Evolutionary conservation across 2,329 filamentous ascomycete species (phyloP), one percentile per base, ranked within the genome.

Genomic region (Sclerotiophoma versabilis): DNA sequence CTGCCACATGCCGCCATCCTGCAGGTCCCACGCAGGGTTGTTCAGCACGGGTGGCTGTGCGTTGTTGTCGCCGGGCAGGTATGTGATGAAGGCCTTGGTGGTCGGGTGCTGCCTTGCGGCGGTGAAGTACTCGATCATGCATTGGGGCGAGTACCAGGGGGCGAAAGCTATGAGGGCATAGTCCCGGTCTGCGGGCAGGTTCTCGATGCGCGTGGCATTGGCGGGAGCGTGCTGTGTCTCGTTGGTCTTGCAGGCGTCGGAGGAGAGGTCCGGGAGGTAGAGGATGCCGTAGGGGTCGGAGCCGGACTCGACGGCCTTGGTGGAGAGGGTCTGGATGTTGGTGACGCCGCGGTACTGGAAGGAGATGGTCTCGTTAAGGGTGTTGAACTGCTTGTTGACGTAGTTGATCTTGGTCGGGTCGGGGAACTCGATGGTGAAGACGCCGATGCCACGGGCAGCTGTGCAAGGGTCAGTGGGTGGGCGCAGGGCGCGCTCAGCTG

Each of bases 91-190:
- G 17, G 77, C 83, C 34, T 85, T 82, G 11, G 53, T 56, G 9
- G 88, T 80, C 2, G 63, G 45, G 20, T 84, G 82, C 61, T 87
- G 84, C n/a, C 84, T 83, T 17, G 83, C 83, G 11, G 80, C 77
- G 15, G 81, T 76, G 39, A 98, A 81, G 71, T 92, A 96, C 37
- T 88, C 83, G 49, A 82, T 76, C 11, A 91, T 89, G 71, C 93
- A 99, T 22, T 85, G 78, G 7, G 82, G 78, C 58, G 83, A 89
- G 64, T 92, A 86, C 93, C 93, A 98, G 23, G 93, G 93, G 20
- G 91, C 93, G 47, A 97, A 78, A 23, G 90, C 93, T 64, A 97
- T 85, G 45, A 92, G 80, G 49, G 88, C 86, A 72, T 91, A 92
- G 62, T 89, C 86, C 17, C 73, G 71, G 42, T 83, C 82, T 0